phyloP scores from a whole-genome alignment of 768 basidiomycete species.

The Russula virescens region DNA sequence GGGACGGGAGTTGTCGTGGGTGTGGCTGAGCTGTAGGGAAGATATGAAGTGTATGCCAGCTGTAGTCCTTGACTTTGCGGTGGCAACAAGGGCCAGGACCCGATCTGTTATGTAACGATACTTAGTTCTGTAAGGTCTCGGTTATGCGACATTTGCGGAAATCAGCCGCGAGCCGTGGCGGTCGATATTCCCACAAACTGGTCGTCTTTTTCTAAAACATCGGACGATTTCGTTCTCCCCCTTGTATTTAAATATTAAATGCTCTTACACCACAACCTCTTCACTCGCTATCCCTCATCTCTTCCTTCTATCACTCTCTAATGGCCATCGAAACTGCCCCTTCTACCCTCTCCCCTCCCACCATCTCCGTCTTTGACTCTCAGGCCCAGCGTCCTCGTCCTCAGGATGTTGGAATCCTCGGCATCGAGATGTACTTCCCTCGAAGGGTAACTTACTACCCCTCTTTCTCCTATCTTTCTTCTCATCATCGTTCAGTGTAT shows the following conservation, averaged over 20 bases:
- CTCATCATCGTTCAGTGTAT: conserved; percentile 57
- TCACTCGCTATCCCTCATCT: background rate
- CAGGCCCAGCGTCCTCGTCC: conserved; percentile 24
- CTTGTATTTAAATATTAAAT: conserved; percentile 16
- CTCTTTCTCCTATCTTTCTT: background rate
- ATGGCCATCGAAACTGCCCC: conserved; percentile 24
- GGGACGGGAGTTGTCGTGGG: conserved; percentile 3
- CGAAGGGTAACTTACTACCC: background rate
- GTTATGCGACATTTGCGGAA: conserved; percentile 10
- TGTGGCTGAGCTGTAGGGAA: too few relatives aligned
- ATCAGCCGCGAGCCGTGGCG: background rate
- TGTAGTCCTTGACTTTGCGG: background rate
- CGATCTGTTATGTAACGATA: conserved; percentile 22
- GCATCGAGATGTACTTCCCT: conserved; percentile 26
- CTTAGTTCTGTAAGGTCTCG: conserved; percentile 4
- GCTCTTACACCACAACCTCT: background rate
- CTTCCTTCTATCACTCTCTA: conserved; percentile 10
- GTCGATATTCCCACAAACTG: background rate
- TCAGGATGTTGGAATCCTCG: conserved; percentile 25
- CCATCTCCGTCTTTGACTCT: conserved; percentile 21
- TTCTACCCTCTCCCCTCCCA: background rate
- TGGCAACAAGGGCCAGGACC: background rate
- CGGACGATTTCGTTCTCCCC: conserved; percentile 18
- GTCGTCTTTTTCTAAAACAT: conserved; percentile 23
- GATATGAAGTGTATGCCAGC: too few relatives aligned